Percentiles rank a stretch among this genome's conserved stretches.
These are phyloP conservation scores for Solanum hybrid DNA, from an alignment of 305 asterid species.

Conservation along the genomic window DNA sequence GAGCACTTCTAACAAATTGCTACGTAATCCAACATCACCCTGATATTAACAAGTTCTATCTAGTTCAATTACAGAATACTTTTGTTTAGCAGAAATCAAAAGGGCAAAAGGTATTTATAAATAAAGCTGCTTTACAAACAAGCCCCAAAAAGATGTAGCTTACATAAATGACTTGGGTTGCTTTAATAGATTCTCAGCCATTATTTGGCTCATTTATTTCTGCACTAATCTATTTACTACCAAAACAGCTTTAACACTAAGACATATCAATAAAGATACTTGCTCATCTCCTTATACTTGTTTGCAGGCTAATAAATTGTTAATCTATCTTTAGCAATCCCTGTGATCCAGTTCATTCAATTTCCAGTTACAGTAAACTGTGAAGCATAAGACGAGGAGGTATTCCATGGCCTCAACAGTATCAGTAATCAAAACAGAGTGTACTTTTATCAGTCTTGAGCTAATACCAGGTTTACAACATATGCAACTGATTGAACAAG, in stretches of 20 bases:
- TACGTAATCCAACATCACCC: not conserved
- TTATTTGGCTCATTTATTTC: not conserved
- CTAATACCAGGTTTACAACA: not conserved
- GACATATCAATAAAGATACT: not conserved
- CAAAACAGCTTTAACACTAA: not conserved
- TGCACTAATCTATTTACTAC: not conserved
- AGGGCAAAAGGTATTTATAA: not conserved
- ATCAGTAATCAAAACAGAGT: not conserved
- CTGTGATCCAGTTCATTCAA: not conserved
- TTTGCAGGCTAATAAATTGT: not conserved
- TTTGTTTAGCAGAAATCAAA: not conserved
- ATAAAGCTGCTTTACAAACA: not conserved
- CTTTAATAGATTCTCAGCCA: not conserved
- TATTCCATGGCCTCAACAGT: not conserved
- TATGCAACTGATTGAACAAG: not conserved
- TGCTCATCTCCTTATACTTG: not conserved
- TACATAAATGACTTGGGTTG: not conserved
- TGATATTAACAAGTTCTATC: not conserved
- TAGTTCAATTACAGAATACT: not conserved
- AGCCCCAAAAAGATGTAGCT: not conserved
- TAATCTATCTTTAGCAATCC: not conserved
- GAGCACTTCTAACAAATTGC: not conserved
- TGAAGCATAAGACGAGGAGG: not conserved
- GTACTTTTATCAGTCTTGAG: not conserved
- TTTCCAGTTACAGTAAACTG: not conserved